Percentiles rank a stretch among this genome's conserved stretches.
Evolutionary conservation across 2,329 filamentous ascomycete species (phyloP).

Genomic region (Colletotrichum truncatum): DNA sequence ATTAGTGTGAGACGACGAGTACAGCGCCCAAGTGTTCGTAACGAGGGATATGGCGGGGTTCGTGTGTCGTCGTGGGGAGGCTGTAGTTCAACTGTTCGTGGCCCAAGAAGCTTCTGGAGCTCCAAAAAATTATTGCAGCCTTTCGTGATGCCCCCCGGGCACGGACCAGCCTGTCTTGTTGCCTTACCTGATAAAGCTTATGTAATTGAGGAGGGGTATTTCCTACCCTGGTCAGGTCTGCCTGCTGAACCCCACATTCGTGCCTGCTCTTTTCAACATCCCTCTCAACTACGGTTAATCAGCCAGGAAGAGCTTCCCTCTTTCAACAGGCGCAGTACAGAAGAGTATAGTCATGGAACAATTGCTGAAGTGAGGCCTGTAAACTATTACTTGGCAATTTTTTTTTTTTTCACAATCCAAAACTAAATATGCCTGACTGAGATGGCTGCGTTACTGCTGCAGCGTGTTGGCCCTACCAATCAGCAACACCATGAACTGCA

Average conservation of each 20-base stretch:
- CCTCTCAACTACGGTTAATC: too few relatives aligned
- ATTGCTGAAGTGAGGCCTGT: too few relatives aligned
- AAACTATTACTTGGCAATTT: too few relatives aligned
- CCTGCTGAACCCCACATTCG: not conserved
- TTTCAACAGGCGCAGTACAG: too few relatives aligned
- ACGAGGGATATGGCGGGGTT: not conserved
- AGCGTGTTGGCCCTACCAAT: not conserved
- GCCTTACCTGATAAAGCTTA: conserved; percentile 28
- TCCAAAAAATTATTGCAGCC: conserved; percentile 62
- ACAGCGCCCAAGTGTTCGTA: not conserved
- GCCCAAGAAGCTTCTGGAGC: conserved; percentile 50
- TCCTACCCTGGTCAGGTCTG: not conserved
- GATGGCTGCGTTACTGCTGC: too few relatives aligned
- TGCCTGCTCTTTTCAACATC: not conserved
- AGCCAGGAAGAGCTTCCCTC: too few relatives aligned
- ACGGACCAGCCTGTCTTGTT: conserved; percentile 30
- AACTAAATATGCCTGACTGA: too few relatives aligned
- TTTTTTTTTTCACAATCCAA: too few relatives aligned
- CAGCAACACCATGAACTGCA: not conserved
- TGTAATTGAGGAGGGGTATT: conserved; percentile 31
- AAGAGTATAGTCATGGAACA: too few relatives aligned
- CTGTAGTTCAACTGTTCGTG: conserved; percentile 32
- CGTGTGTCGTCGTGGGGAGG: conserved; percentile 22
- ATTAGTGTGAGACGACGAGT: not conserved
- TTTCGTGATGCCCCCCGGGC: conserved; percentile 37